Evolutionary conservation across 2,329 filamentous ascomycete species (phyloP).

Genomic region (Pseudomassariella vexata): DNA sequence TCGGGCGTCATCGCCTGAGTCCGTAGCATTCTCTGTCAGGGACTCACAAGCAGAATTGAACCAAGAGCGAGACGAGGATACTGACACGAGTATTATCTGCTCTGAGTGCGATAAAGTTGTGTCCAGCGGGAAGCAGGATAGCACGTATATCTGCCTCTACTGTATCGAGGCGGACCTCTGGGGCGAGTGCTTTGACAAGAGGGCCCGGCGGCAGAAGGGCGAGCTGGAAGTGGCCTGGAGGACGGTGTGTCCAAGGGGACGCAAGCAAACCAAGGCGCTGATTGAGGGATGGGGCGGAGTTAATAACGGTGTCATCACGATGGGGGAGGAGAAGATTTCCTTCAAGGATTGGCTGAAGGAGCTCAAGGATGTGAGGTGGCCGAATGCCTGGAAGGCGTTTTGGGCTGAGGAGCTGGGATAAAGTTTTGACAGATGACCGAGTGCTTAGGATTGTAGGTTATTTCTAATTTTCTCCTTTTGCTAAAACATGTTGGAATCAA

Average conservation of each 20-base stretch:
- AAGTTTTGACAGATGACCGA: too few relatives aligned
- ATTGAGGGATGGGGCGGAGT: slow-evolving; percentile 14
- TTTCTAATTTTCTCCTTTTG: too few relatives aligned
- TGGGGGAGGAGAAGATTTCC: slow-evolving; percentile 6
- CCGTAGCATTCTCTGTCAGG: too few relatives aligned
- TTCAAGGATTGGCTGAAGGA: slow-evolving; percentile 4
- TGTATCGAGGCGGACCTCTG: background rate
- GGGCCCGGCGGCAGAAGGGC: slow-evolving; percentile 6
- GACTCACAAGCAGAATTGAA: too few relatives aligned
- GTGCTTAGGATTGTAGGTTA: too few relatives aligned
- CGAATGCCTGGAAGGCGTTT: background rate
- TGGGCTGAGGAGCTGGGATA: too few relatives aligned
- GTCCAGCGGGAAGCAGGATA: background rate
- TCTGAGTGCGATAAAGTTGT: background rate
- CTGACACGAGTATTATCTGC: too few relatives aligned
- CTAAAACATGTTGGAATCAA: too few relatives aligned
- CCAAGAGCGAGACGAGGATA: too few relatives aligned
- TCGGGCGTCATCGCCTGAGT: too few relatives aligned
- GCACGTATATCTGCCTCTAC: background rate
- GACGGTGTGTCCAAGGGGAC: slow-evolving; percentile 10
- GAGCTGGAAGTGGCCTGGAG: slow-evolving; percentile 9
- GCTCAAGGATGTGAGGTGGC: slow-evolving; percentile 1
- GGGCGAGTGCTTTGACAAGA: background rate
- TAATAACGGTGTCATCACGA: slow-evolving; percentile 10
- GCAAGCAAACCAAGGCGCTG: slow-evolving; percentile 13